Conservation (phyloP, 2,329 filamentous ascomycete genomes). For the Fusarium citri region DNA sequence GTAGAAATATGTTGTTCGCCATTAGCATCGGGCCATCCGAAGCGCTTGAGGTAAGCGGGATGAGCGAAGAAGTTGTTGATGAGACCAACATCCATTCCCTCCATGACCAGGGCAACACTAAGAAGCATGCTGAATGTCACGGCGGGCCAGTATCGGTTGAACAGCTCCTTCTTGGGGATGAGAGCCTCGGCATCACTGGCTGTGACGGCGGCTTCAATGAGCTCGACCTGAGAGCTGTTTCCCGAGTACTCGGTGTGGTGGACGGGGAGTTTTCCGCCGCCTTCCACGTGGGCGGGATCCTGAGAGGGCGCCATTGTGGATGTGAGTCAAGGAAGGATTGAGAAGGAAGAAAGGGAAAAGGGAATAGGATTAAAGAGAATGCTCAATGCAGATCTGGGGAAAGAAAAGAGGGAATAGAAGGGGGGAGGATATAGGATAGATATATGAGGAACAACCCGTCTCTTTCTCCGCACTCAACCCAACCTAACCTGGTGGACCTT, state of each 20-base stretch:
- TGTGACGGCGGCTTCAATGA: constrained; percentile 51
- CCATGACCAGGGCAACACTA: constrained; percentile 53
- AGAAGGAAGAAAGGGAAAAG: not conserved
- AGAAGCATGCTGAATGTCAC: constrained; percentile 47
- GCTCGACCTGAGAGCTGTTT: constrained; percentile 44
- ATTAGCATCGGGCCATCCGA: constrained; percentile 50
- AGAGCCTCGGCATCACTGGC: constrained; percentile 46
- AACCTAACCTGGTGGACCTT: constrained; percentile 1
- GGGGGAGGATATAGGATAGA: constrained; percentile 4
- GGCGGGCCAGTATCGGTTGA: constrained; percentile 48
- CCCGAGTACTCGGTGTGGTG: constrained; percentile 43
- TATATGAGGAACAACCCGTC: no score
- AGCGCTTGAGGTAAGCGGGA: constrained; percentile 57
- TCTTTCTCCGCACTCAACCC: constrained; percentile 21
- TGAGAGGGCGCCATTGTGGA: constrained; percentile 26
- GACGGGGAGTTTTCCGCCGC: constrained; percentile 23
- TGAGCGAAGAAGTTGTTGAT: constrained; percentile 58
- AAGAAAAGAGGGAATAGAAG: not conserved
- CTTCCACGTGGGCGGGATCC: constrained; percentile 27
- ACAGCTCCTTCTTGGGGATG: constrained; percentile 49
- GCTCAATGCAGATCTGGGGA: constrained; percentile 31
- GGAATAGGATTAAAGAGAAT: constrained; percentile 2
- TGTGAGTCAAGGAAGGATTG: not conserved
- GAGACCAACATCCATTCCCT: constrained; percentile 56
- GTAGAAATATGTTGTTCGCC: constrained; percentile 57